Percentiles rank a stretch among this genome's conserved stretches.
phyloP scores from a whole-genome alignment of 2,329 filamentous ascomycete species.

The Apiospora hydei region DNA sequence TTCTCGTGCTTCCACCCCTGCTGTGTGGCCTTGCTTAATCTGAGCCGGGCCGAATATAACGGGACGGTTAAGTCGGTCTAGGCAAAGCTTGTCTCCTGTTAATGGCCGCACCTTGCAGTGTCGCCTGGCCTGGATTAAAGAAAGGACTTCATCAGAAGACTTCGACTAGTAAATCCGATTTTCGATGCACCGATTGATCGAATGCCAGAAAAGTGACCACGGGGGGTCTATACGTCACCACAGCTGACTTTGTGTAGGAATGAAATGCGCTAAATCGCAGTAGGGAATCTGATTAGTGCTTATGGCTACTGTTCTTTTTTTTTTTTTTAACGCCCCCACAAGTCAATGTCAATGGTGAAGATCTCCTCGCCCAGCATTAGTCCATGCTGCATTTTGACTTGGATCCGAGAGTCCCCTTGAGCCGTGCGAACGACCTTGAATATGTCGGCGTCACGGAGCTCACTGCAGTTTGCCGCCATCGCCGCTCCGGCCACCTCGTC shows the following conservation, averaged over 20 bases:
- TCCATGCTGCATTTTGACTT: background rate
- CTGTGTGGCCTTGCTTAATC: background rate
- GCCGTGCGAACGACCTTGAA: background rate
- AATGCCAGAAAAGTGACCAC: background rate
- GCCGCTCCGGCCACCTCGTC: background rate
- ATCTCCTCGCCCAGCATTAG: slow-evolving; percentile 4
- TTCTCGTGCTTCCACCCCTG: background rate
- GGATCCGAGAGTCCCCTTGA: background rate
- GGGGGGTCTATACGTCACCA: background rate
- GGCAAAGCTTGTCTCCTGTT: slow-evolving; percentile 5
- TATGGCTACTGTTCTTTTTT: background rate
- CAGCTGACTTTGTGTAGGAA: background rate
- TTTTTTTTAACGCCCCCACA: background rate
- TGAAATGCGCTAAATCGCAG: background rate
- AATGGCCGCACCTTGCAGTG: background rate
- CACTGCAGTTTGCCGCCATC: background rate
- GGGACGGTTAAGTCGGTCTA: background rate
- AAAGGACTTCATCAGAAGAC: background rate
- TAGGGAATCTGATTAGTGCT: background rate
- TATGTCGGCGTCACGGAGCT: background rate
- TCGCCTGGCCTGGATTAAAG: background rate
- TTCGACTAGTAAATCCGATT: background rate
- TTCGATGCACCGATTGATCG: background rate
- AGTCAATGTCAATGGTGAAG: background rate
- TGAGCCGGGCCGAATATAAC: slow-evolving; percentile 14